Percentiles rank a stretch among this genome's conserved stretches.
Evolutionary conservation across 2,329 filamentous ascomycete species (phyloP).

Genomic region (Cylindrodendrum hubeiense): DNA sequence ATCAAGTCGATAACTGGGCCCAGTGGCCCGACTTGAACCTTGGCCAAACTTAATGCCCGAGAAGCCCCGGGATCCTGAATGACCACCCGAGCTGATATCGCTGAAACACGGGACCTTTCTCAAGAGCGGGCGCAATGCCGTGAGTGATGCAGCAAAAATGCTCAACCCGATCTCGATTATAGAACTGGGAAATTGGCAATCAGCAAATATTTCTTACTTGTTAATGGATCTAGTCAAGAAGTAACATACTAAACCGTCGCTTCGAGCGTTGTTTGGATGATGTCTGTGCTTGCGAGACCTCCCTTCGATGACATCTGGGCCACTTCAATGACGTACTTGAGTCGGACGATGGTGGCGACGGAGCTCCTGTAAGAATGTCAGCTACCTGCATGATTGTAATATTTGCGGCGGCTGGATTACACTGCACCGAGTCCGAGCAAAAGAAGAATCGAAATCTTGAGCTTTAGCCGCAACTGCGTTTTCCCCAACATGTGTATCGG

Average conservation of each 20-base stretch:
- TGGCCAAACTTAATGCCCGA: background rate
- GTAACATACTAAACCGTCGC: conserved; percentile 4
- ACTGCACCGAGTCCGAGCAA: conserved; percentile 17
- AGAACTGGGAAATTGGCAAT: background rate
- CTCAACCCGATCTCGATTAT: conserved; percentile 7
- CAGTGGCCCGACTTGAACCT: background rate
- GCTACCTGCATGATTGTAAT: background rate
- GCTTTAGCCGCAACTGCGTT: conserved; percentile 11
- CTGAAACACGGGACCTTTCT: conserved; percentile 17
- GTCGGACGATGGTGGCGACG: conserved; percentile 19
- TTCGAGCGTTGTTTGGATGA: conserved; percentile 5
- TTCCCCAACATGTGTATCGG: conserved; percentile 16
- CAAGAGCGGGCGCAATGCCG: conserved; percentile 20
- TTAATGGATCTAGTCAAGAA: background rate
- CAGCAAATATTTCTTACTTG: background rate
- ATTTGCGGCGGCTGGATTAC: background rate
- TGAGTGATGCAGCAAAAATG: conserved; percentile 10
- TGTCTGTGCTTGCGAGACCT: conserved; percentile 1
- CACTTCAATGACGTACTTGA: conserved; percentile 13
- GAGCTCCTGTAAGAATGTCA: background rate
- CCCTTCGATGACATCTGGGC: background rate
- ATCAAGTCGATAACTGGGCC: conserved; percentile 7
- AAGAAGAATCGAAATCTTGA: conserved; percentile 22
- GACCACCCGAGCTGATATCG: background rate
- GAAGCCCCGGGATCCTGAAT: background rate